Conservation (phyloP, 2,329 filamentous ascomycete genomes). For the Chaetomium globosum region DNA sequence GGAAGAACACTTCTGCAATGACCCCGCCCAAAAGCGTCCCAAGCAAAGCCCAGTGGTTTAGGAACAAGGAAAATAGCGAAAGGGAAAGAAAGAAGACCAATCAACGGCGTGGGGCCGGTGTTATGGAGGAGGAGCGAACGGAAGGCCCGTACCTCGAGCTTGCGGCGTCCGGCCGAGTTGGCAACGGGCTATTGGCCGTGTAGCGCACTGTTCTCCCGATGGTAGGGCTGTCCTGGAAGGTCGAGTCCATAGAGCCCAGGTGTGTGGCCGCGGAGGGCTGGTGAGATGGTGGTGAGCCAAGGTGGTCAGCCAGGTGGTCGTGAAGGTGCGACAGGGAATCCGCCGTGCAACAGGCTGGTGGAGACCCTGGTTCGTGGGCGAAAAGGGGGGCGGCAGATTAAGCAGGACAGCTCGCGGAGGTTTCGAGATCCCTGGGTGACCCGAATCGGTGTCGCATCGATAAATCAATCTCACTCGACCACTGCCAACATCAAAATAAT, state of each 20-base stretch:
- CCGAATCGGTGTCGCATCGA: conserved; percentile 17
- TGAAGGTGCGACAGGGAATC: conserved; percentile 56
- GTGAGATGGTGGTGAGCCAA: conserved; percentile 30
- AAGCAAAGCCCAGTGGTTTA: conserved; percentile 19
- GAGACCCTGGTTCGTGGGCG: conserved; percentile 11
- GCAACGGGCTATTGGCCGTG: conserved; percentile 37
- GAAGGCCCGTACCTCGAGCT: conserved; percentile 34
- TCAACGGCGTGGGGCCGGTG: conserved; percentile 8
- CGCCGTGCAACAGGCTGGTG: conserved; percentile 43
- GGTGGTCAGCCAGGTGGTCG: conserved; percentile 46
- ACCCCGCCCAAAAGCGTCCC: conserved; percentile 12
- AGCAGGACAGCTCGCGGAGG: conserved; percentile 17
- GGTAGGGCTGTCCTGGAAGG: conserved; percentile 51
- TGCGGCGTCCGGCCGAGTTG: conserved; percentile 34
- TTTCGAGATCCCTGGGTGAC: conserved; percentile 21
- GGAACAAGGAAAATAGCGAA: conserved; percentile 9
- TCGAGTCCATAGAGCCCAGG: conserved; percentile 33
- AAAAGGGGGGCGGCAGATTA: conserved; percentile 19
- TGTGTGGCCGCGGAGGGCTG: conserved; percentile 30
- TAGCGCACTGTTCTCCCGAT: conserved; percentile 46
- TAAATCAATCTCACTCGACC: not conserved
- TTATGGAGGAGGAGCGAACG: conserved; percentile 7
- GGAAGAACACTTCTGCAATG: not conserved
- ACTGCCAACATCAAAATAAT: not conserved
- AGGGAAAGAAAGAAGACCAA: conserved; percentile 12